Evolutionary conservation across 495 filamentous ascomycete genomes (phyloP), one percentile per base, ranked within the genome.

Genomic region (Penicillium daleae): DNA sequence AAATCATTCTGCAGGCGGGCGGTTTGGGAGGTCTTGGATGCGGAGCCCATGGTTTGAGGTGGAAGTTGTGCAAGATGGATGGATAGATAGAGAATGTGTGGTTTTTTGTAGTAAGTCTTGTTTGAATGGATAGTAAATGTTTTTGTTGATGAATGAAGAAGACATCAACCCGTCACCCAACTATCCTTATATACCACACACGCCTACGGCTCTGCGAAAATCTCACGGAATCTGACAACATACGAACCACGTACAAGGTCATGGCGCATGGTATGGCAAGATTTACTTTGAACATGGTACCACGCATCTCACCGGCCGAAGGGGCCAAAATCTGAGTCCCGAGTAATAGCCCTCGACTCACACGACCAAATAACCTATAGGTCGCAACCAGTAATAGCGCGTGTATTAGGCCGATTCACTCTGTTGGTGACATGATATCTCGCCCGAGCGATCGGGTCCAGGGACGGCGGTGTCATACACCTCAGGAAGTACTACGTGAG

Each of bases 1-100:
- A 68, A 80, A 53, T 80, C 76, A 50, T 80, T 80, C 37, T 77
- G 74, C 6, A 71, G 68, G 56, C 72, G 76, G 52, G 71, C 63
- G 9, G 49, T 29, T 32, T 64, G 53, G 63, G 63, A 61, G 17
- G 56, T 7, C 31, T 60, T 63, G 15, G 58, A 19, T 26, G 56
- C 3, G 17, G 52, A 48, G 12, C 56, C 21, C 61, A 65, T 69
- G 32, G 56, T 56, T 57, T 42, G 10, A 56, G 15, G 55, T 40
- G 12, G 49, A 7, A 17, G 7, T 4, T 56, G 37, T 57, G 49
- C 44, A 39, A 59, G 33, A 64, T 40, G 62, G 51, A 50, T 22
- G 7, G 24, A 17, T 24, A 26, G 4, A 26, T 26, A 5, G 37
- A 15, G 15, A n/a, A 17, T 33, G 40, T 9, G 40, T 21, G 2